Base-by-base conservation (phyloP, 495 filamentous ascomycete species). In the Aspergillus baeticus region DNA sequence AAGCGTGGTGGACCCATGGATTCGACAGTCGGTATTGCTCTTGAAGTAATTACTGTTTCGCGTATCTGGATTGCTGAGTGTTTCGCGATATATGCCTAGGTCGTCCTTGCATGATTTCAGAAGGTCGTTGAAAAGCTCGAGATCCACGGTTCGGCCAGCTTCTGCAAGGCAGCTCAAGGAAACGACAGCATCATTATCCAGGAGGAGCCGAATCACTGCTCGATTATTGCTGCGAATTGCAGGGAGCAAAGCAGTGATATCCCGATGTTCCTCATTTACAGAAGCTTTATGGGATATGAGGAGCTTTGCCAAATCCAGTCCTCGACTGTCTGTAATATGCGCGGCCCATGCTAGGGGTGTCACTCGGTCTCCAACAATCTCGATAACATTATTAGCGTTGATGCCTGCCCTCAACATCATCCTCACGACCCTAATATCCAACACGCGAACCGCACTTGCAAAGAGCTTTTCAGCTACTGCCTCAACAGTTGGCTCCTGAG, bases 401-500 rank as follows among this genome's bases (percentile, higher is more conserved):
- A n/a, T n/a, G n/a, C n/a, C n/a, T n/a, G n/a, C n/a, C n/a, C n/a
- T n/a, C n/a, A 55, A 44, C 51, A 55, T 51, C 35, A 43, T 55
- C 15, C n/a, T 17, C 34, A 46, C 37, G 20, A 42, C 46, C 18
- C 36, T 39, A 2, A 45, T 11, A 44, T 60, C 57, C 0, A 5
- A 6, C 10, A 51, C 13, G 7, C 57, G 35, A 10, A 60, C 10
- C 26, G 57, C 51, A 21, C 51, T 55, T 23, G 35, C 36, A 50
- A 60, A 60, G 2, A 60, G 23, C 21, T 56, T 45, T 36, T 61
- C 58, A 13, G 29, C 38, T 39, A 61, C 42, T 6, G 58, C 52
- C 15, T 33, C 58, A 26, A 53, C 53, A 1, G 53, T 61, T 33
- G 58, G 53, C 23, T 61, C 52, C 10, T 35, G 35, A 10, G 23